Base-by-base conservation (phyloP, 2,329 filamentous ascomycete genomes). In the Hyphodiscus sp. region DNA sequence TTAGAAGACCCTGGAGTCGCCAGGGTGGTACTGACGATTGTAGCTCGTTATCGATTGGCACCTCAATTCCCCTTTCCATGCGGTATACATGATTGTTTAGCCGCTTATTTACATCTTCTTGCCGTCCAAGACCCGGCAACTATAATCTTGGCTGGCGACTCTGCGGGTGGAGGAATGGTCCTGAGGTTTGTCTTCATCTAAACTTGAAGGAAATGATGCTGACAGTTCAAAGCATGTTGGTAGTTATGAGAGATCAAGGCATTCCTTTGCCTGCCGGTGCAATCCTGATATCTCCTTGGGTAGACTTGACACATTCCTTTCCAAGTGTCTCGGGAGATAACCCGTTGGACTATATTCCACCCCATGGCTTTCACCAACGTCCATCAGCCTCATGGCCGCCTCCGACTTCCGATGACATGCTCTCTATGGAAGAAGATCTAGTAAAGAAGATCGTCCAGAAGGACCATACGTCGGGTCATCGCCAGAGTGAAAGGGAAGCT, bases 1-100 rank as follows among this genome's bases (percentile, higher is more conserved):
- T 48, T 41, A 46, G 26, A 46, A 13, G 38, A 42, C 8, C 8
- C 19, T 18, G 3, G n/a, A 20, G 26, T 38, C 16, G 29, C 30
- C 42, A 23, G 30, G 20, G 18, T 18, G 15, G 41, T 50, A 50
- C 57, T 62, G 53, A 62, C 41, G 2, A 47, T 19, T 56, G 45
- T 54, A 61, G 78, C 92, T 5, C 77, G 83, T 57, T 99, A 97
- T 70, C 83, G 94, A 42, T 77, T 99, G 29, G 82, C 94, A 6
- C 94, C 92, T 1, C 91, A 97, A 68, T 99, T 92, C 56, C 94
- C 94, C 0, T 99, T 99, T 60, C 94, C 94, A 0, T 97, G 94
- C 65, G 91, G 89, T 26, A 72, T 99, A 8, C 85, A 94, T 52
- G 94, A 99, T 68, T 96, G 90, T 63, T 69, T 99, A 48, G 89